These are phyloP conservation scores for Lachnellula suecica DNA, from an alignment of 2,329 filamentous ascomycete species.

Conservation along the genomic window DNA sequence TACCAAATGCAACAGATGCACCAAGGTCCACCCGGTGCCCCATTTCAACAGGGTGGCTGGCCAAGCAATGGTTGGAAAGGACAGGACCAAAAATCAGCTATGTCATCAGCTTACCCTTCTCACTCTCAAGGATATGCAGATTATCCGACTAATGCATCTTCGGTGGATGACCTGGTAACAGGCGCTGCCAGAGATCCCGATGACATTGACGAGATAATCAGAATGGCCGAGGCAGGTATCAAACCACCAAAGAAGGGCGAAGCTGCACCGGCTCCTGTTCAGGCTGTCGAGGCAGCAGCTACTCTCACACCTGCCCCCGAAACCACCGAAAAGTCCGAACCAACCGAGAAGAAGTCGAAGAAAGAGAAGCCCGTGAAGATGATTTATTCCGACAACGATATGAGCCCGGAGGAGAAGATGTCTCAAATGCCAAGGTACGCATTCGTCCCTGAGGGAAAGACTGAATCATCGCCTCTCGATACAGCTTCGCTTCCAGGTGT, in stretches of 20 bases:
- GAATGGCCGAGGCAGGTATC: slow-evolving; percentile 62
- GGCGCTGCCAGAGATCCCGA: slow-evolving; percentile 49
- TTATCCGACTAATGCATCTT: slow-evolving; percentile 39
- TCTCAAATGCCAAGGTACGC: slow-evolving; percentile 74
- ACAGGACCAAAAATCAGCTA: slow-evolving; percentile 37
- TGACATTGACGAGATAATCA: slow-evolving; percentile 65
- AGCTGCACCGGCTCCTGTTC: slow-evolving; percentile 43
- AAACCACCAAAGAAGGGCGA: slow-evolving; percentile 44
- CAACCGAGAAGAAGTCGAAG: slow-evolving; percentile 63
- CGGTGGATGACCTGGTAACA: slow-evolving; percentile 48
- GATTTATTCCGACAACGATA: slow-evolving; percentile 77
- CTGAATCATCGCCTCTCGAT: slow-evolving; percentile 32
- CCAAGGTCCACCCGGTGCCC: slow-evolving; percentile 40
- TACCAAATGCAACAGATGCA: slow-evolving; percentile 54
- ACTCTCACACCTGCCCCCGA: slow-evolving; percentile 38
- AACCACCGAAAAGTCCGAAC: slow-evolving; percentile 35
- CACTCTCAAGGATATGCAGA: slow-evolving; percentile 34
- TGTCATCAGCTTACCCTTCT: slow-evolving; percentile 37
- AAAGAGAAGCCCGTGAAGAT: slow-evolving; percentile 70
- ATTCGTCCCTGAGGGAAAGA: slow-evolving; percentile 49
- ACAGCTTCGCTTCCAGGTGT: slow-evolving; percentile 21
- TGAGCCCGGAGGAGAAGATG: slow-evolving; percentile 90
- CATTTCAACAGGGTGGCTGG: slow-evolving; percentile 32
- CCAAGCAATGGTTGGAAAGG: slow-evolving; percentile 36
- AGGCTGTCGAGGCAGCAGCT: slow-evolving; percentile 34